Evolutionary conservation across 805 yeast genomes (phyloP), one percentile per base, ranked within the genome.

Genomic region (Jamesozyma gamospora): DNA sequence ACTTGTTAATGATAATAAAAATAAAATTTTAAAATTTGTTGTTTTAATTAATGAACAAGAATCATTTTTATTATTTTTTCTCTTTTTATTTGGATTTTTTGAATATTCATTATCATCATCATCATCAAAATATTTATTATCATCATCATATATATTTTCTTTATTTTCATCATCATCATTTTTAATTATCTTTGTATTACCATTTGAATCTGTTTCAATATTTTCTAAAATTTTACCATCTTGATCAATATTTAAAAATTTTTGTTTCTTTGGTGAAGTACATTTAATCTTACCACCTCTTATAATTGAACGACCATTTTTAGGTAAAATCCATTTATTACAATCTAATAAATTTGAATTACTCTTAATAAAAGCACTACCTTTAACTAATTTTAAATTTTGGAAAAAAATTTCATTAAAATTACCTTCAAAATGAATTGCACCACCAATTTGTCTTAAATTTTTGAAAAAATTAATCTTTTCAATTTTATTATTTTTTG

Each of bases 211-310:
- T 12, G 24, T 34, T 35, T 44, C 41, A 16, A 38, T 43, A 11
- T 35, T 41, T 27, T 45, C 45, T 5, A 71, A 53, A 36, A 71
- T 58, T 28, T 60, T 64, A 13, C 78, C 79, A 30, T 71, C 64
- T 40, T 69, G 67, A 48, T 69, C 69, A 27, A 71, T 66, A 35
- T 66, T 63, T 24, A 70, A 54, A 4, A 66, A 63, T 36, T 67
- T 71, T 55, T 52, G 66, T 46, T 61, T 63, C 11, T 63, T 58
- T 12, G 68, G 67, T 4, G 75, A 69, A 13, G 66, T 60, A 55
- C 94, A 83, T 45, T 74, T 78, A 42, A 82, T 72, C 48, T 75
- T 78, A 3, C 92, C 92, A 3, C 94, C 94, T 54, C 90, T 67
- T 36, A 83, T 75, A 31, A 80, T 75, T 2, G 74, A 63, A 5